A percentile compares a stretch with the other conserved stretches of the same genome.
These are phyloP conservation scores for Chytriomyces hyalinus DNA, from an alignment of 192 early-diverging fungal species.

Conservation along the genomic window DNA sequence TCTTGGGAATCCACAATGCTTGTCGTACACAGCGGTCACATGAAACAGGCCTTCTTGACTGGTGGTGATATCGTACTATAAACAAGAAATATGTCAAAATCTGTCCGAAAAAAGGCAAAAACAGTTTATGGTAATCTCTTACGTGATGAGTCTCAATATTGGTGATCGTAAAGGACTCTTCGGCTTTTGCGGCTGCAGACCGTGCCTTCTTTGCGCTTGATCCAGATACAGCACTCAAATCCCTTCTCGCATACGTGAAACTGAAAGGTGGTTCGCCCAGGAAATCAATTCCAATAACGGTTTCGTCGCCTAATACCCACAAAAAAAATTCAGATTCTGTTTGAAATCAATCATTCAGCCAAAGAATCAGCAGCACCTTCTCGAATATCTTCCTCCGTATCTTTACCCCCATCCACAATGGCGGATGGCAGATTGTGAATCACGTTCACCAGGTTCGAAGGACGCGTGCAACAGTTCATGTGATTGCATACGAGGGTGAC, in stretches of 20 bases:
- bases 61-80: constrained; percentile 60
- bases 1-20: constrained; percentile 65
- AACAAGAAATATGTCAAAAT: neutral
- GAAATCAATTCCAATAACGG: constrained; percentile 64
- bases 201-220: constrained; percentile 34
- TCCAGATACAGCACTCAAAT: constrained; percentile 34
- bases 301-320: constrained; percentile 55
- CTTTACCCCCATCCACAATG: constrained; percentile 66
- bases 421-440: constrained; percentile 65
- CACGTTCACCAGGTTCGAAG: constrained; percentile 52
- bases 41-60: constrained; percentile 67
- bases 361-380: constrained; percentile 51
- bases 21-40: constrained; percentile 67
- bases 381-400: constrained; percentile 71
- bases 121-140: constrained; percentile 26
- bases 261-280: constrained; percentile 69
- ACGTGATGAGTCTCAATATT: constrained; percentile 50
- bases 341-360: constrained; percentile 15
- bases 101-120: constrained; percentile 26
- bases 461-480: constrained; percentile 62
- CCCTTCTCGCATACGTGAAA: constrained; percentile 67
- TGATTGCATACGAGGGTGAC: constrained; percentile 66
- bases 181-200: neutral
- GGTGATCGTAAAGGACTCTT: constrained; percentile 63
- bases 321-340: constrained; percentile 15